A percentile compares a stretch with the other conserved stretches of the same genome.
These are phyloP conservation scores for Saksenaea oblongispora DNA, from an alignment of 371 early-diverging fungal genomes.

Conservation along the genomic window DNA sequence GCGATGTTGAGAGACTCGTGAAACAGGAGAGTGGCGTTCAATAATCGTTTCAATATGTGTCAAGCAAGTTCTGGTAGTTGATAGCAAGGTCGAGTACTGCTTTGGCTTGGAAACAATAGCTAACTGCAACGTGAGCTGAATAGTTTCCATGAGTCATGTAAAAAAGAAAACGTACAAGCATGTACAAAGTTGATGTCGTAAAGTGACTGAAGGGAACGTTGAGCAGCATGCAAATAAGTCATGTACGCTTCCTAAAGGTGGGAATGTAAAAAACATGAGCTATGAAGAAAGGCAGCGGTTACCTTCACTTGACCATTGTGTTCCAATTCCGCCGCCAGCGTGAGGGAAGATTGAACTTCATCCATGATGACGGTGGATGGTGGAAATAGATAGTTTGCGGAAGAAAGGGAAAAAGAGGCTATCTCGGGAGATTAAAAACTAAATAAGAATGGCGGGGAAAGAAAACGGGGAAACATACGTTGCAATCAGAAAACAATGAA, in stretches of 20 bases:
- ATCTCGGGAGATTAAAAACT: conserved; percentile 1
- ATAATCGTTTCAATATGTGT: conserved; percentile 43
- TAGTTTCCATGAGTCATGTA: neutral
- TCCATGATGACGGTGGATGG: conserved; percentile 23
- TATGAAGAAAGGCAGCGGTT: neutral
- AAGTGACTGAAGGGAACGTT: conserved; percentile 34
- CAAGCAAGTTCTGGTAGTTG: conserved; percentile 40
- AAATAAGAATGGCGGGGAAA: neutral
- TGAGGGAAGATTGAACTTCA: conserved; percentile 33
- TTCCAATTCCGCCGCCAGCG: conserved; percentile 33
- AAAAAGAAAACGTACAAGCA: conserved; percentile 35
- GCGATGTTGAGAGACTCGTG: conserved; percentile 4
- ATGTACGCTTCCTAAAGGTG: conserved; percentile 45
- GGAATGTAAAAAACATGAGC: neutral
- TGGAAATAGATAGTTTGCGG: neutral
- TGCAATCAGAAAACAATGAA: neutral
- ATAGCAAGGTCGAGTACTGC: conserved; percentile 32
- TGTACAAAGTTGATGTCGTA: conserved; percentile 49
- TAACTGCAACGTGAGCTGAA: conserved; percentile 13
- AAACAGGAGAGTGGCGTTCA: conserved; percentile 27
- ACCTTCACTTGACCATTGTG: conserved; percentile 44
- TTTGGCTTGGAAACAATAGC: conserved; percentile 50
- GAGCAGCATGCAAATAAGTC: conserved; percentile 28
- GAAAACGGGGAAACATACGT: neutral
- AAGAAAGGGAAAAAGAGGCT: neutral